Evolutionary conservation across 768 basidiomycete species (phyloP), one percentile per base, ranked within the genome.

Genomic region (Pulveroboletus sp.): DNA sequence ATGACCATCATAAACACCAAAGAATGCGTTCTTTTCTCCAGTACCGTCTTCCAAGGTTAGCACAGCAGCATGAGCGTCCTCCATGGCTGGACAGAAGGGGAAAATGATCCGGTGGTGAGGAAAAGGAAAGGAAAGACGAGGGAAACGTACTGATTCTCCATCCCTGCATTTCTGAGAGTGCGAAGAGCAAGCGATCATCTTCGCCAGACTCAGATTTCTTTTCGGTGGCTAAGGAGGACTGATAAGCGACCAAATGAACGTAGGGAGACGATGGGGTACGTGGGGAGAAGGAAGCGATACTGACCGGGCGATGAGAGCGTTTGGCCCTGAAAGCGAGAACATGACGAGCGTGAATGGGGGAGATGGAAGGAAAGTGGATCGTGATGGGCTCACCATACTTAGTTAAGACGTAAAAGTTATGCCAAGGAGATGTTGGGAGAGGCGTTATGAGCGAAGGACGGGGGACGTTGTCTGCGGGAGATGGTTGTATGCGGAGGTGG

Each of bases 1-100:
- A 66, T 99, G 96, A 28, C 96, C 96, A 71, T 99, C 96, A 64
- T 96, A 98, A 2, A 99, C 94, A 27, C 89, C 95, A 61, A 98
- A 96, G 73, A 97, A 94, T 1, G 89, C 78, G 65, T 85, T 88
- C 6, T 73, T 71, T 35, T 73, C 68, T 1, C 71, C 64, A 28
- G 51, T 52, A 60, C 55, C 71, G 37, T 76, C 77, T 50, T 87
- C 83, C 50, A 96, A 73, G 55, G 83, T 76, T 40, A 94, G 73
- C 26, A 89, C 71, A 35, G 81, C 76, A 15, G 89, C 76, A 69
- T 98, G 95, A 1, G 95, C 83, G 62, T 99, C 95, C 73, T 99
- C 96, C 96, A 99, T 98, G 60, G 85, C 95, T 99, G 63, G 45
- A 52, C 50, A 11, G 4, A 33, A 8, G 9, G 36, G 18, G 40